Evolutionary conservation across 495 filamentous ascomycete genomes (phyloP), one percentile per base, ranked within the genome.

Genomic region (Pyrenopolyporus hunteri): DNA sequence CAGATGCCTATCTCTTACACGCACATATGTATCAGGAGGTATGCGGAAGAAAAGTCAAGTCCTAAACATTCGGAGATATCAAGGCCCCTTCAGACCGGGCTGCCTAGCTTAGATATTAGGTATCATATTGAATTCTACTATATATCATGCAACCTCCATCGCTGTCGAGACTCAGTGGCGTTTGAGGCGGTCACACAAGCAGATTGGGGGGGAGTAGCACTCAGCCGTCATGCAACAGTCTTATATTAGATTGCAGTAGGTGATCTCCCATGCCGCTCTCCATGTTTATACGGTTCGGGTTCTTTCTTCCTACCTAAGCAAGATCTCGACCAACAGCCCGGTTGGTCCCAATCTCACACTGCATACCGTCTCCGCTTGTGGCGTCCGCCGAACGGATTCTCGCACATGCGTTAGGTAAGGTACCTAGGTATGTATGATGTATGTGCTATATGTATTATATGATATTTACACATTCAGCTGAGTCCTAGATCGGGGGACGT

Each of bases 121-220:
- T n/a, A n/a, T n/a, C n/a, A n/a, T n/a, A n/a, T n/a, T n/a, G 22
- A 3, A 10, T 40, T 19, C 1, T 40, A 22, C 7, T 40, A 20
- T 4, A 5, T 19, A 40, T 40, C 4, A 7, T 39, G 14, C 11
- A 39, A 9, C 3, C 13, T 16, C 17, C 7, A n/a, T n/a, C n/a
- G n/a, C 13, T 23, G 2, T 22, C 23, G 17, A 57, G 14, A 45
- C 31, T 42, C 23, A 20, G 17, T 43, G 58, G 49, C 28, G 26
- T 57, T 51, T 53, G 37, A 33, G 42, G 51, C 33, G 40, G 59
- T 63, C 53, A 22, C 46, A 63, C 52, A 40, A 17, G n/a, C 59
- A 63, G 23, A 23, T 49, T 8, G 19, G 9, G 9, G 11, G 44
- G 10, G 6, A 52, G 29, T 47, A 43, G 8, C 20, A 13, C 1